Percentiles rank a stretch among this genome's conserved stretches.
These are phyloP conservation scores for Chrysanthemum makinoi DNA, from an alignment of 129 eudicot species.

Conservation along the genomic window DNA sequence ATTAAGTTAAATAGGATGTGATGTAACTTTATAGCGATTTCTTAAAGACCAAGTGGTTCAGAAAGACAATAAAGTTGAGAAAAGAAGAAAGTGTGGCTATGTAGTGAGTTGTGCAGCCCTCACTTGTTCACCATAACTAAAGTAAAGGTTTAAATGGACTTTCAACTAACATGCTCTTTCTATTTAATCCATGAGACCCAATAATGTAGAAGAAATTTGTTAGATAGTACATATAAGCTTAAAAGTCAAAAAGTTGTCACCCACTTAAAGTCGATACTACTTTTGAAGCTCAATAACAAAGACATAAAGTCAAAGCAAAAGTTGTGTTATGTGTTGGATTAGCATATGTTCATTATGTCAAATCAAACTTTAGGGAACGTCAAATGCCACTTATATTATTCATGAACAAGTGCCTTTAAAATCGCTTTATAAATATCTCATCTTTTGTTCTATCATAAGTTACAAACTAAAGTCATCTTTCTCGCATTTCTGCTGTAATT, in stretches of 20 bases:
- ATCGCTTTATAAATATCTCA: constrained; percentile 8
- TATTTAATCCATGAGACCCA: background rate
- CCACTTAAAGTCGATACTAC: constrained; percentile 22
- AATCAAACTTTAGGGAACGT: constrained; percentile 21
- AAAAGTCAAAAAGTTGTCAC: constrained; percentile 23
- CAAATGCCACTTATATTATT: constrained; percentile 7
- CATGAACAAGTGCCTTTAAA: constrained; percentile 4
- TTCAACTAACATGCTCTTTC: constrained; percentile 7
- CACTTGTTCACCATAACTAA: constrained; percentile 9
- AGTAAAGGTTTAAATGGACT: background rate
- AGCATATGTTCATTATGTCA: constrained; percentile 29
- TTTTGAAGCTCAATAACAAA: constrained; percentile 13
- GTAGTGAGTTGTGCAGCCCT: constrained; percentile 8
- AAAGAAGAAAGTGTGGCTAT: constrained; percentile 13
- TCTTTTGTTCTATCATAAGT: no score
- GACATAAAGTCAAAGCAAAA: constrained; percentile 30
- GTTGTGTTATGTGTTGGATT: constrained; percentile 31
- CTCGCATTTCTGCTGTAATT: no score
- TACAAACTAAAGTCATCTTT: background rate
- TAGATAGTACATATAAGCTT: background rate
- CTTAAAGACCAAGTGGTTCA: constrained; percentile 6
- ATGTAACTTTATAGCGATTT: background rate
- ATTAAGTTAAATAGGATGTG: background rate
- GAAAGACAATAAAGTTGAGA: background rate
- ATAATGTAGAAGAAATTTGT: constrained; percentile 2